phyloP scores from a whole-genome alignment of 768 basidiomycete species.

The Tricholoma hemisulphureum region DNA sequence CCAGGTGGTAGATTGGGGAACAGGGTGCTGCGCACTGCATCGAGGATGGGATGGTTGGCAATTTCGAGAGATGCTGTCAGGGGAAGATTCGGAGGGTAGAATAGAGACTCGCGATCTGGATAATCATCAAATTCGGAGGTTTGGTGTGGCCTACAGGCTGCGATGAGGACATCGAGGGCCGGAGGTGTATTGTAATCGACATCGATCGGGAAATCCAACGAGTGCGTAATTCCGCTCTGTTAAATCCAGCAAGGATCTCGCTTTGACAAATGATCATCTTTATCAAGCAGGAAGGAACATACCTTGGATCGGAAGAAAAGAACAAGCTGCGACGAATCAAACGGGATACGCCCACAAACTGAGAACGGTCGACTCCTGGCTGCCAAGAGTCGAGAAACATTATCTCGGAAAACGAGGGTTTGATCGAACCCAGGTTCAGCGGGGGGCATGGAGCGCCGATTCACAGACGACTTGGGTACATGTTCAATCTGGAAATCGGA shows the following conservation, averaged over 20 bases:
- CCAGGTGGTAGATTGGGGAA: constrained; percentile 70
- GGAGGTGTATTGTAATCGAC: constrained; percentile 73
- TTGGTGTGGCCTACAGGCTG: constrained; percentile 67
- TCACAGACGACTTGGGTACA: constrained; percentile 36
- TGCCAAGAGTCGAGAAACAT: constrained; percentile 52
- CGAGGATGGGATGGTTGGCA: constrained; percentile 79
- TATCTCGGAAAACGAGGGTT: constrained; percentile 53
- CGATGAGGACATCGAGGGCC: constrained; percentile 74
- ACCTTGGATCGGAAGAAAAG: constrained; percentile 83
- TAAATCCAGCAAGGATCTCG: constrained; percentile 5
- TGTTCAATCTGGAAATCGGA: constrained; percentile 70
- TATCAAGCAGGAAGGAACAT: constrained; percentile 16
- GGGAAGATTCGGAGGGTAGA: constrained; percentile 71
- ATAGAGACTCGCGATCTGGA: constrained; percentile 62
- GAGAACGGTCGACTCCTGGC: constrained; percentile 64
- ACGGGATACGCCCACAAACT: constrained; percentile 64
- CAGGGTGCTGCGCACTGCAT: constrained; percentile 67
- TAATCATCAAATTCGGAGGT: constrained; percentile 52
- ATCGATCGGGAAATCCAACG: constrained; percentile 80
- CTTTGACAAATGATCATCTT: not conserved
- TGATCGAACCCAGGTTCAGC: constrained; percentile 39
- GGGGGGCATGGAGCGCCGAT: constrained; percentile 30
- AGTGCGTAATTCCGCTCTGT: constrained; percentile 76
- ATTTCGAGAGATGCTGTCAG: constrained; percentile 76
- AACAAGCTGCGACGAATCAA: constrained; percentile 64